These are phyloP conservation scores for Nematocida ironsii DNA, from an alignment of 371 early-diverging fungal species.

Conservation along the genomic window DNA sequence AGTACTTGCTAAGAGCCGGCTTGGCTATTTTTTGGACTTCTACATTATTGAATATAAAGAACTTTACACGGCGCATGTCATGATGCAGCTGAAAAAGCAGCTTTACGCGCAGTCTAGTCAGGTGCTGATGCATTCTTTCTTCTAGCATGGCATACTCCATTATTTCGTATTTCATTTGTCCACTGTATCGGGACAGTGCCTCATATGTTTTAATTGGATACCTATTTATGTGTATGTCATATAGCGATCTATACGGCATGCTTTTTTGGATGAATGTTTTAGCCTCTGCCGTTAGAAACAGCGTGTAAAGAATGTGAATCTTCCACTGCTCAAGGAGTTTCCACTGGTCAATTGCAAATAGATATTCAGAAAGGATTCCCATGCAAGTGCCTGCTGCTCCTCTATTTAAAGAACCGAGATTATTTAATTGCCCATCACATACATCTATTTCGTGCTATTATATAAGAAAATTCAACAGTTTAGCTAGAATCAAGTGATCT, in stretches of 20 bases:
- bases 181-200: not conserved
- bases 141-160: slow-evolving; percentile 15
- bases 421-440: slow-evolving; percentile 15
- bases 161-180: slow-evolving; percentile 1
- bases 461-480: not conserved
- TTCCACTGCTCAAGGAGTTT: slow-evolving; percentile 39
- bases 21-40: not conserved
- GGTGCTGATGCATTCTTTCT: not conserved
- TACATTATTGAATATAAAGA: not conserved
- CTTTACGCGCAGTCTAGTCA: not conserved
- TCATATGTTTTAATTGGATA: slow-evolving; percentile 2
- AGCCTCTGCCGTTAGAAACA: not conserved
- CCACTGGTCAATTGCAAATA: slow-evolving; percentile 36
- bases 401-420: not conserved
- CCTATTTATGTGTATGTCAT: slow-evolving; percentile 10
- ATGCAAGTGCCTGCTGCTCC: not conserved
- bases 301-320: not conserved
- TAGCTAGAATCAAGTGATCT: not conserved
- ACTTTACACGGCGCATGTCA: not conserved
- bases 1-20: not conserved
- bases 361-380: slow-evolving; percentile 13
- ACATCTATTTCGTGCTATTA: not conserved
- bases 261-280: not conserved
- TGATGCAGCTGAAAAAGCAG: not conserved
- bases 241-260: not conserved